Conservation (phyloP, 2,329 filamentous ascomycete species). For the Ascochyta rabiei region DNA sequence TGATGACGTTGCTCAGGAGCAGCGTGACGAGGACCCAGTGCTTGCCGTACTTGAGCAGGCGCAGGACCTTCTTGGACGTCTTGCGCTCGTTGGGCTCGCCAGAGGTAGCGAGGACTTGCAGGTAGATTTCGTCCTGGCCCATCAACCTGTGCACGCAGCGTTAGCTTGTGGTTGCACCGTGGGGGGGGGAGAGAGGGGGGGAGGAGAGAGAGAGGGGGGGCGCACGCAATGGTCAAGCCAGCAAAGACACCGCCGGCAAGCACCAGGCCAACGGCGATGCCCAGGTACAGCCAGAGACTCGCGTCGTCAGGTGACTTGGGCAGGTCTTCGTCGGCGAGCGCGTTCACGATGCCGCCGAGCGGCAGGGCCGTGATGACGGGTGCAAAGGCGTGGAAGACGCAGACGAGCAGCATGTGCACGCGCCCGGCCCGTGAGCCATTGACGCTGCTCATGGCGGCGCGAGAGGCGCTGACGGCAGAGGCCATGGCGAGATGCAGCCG, state of each 20-base stretch:
- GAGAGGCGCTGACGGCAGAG: conserved; percentile 37
- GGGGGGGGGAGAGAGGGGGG: too few relatives aligned
- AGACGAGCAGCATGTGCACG: conserved; percentile 35
- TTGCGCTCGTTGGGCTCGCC: conserved; percentile 83
- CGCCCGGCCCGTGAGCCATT: conserved; percentile 40
- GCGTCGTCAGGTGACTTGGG: conserved; percentile 59
- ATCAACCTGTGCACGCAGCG: conserved; percentile 56
- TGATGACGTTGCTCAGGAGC: conserved; percentile 93
- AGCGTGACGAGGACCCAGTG: conserved; percentile 98
- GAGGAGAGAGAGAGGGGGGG: conserved; percentile 26
- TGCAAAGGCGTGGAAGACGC: conserved; percentile 40
- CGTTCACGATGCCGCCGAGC: conserved; percentile 29
- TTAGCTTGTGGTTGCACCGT: conserved; percentile 30
- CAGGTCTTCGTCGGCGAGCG: conserved; percentile 36
- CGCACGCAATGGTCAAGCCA: conserved; percentile 85
- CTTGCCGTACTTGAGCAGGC: conserved; percentile 83
- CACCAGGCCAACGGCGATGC: conserved; percentile 79
- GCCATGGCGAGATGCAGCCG: conserved; percentile 32
- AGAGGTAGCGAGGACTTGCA: conserved; percentile 90
- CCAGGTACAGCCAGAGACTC: conserved; percentile 79
- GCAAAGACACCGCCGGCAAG: conserved; percentile 91
- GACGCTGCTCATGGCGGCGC: conserved; percentile 23
- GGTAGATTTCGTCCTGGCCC: conserved; percentile 90
- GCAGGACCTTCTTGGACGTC: conserved; percentile 81
- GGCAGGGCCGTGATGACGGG: conserved; percentile 45